Conservation (phyloP, 1,284 basidiomycete genomes). For the Cryptococcus sp. region DNA sequence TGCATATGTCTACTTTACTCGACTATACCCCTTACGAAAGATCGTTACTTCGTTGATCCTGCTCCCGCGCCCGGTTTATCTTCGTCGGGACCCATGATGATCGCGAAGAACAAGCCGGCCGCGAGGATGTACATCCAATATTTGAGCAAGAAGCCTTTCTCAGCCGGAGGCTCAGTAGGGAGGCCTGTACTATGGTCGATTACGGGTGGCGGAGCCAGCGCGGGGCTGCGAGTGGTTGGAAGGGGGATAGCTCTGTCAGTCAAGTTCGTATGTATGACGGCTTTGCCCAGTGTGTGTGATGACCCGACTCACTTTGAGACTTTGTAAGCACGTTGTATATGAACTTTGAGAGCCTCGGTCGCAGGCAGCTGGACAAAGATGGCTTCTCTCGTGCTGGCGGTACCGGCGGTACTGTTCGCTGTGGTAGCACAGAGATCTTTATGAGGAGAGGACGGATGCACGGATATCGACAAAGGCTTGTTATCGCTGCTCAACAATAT, state of each 20-base stretch:
- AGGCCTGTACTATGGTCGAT: slow-evolving; percentile 65
- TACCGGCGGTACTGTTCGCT: neutral
- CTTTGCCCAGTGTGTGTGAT: neutral
- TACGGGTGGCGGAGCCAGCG: slow-evolving; percentile 65
- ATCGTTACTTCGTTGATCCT: neutral
- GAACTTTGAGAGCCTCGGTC: neutral
- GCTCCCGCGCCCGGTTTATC: slow-evolving; percentile 4
- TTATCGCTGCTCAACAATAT: too few relatives aligned
- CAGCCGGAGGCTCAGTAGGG: slow-evolving; percentile 62
- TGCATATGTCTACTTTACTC: neutral
- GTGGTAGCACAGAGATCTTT: too few relatives aligned
- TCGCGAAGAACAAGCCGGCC: slow-evolving; percentile 55
- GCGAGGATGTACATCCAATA: slow-evolving; percentile 81
- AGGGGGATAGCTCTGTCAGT: slow-evolving; percentile 3
- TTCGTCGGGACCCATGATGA: slow-evolving; percentile 36
- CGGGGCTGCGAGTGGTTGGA: slow-evolving; percentile 58
- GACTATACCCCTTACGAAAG: too few relatives aligned
- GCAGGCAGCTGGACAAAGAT: neutral
- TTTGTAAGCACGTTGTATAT: neutral
- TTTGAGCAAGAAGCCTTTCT: slow-evolving; percentile 80
- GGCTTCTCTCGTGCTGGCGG: neutral
- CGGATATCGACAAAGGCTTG: neutral
- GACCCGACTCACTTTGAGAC: neutral
- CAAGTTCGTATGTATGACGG: neutral
- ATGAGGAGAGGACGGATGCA: neutral